Evolutionary conservation across 352 stramenopile species (phyloP), one percentile per base, ranked within the genome.

Genomic region (Pythium sp.): DNA sequence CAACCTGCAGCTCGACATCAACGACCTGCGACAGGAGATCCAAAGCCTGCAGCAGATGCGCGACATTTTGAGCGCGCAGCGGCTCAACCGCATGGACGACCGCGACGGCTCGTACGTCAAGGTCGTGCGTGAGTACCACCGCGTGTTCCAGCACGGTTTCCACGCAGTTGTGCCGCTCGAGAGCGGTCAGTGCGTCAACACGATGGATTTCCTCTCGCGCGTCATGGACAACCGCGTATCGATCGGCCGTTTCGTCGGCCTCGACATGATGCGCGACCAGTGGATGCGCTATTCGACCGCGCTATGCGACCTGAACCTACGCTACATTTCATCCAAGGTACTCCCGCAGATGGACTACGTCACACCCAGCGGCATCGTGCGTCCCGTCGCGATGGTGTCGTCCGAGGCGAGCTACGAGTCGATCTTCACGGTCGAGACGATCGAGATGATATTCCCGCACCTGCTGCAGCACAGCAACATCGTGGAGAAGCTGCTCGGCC

Each of bases 1-100:
- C 70, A 89, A 87, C 55, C 60, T 87, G 28, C 73, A 86, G 67
- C 71, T 89, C 22, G 81, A 89, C 57, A 64, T 89, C 18, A 73
- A 80, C 28, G 70, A 66, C 59, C 56, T 87, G 26, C 76, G 72
- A 12, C 79, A 84, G 46, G 72, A 87, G 56, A 77, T 87, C 62
- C 71, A 80, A 38, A 62, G 70, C 5, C 64, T 87, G n/a, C 18
- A 24, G 0, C 70, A 81, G 54, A 76, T 76, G 64, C 65, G 71
- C 4, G 59, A 71, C 2, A 20, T 87, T 36, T 69, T 87, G 6
- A 58, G 71, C 8, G 56, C 70, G 6, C 70, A 74, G 3, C 58
- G 41, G 26, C 67, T 90, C 30, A 85, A 85, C 57, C 73, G 74
- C 22, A 73, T 68, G 11, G 76, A 87, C 55, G 71, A 79, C 8